Conservation (phyloP, 768 basidiomycete genomes). For the Pleurotus giganteus region DNA sequence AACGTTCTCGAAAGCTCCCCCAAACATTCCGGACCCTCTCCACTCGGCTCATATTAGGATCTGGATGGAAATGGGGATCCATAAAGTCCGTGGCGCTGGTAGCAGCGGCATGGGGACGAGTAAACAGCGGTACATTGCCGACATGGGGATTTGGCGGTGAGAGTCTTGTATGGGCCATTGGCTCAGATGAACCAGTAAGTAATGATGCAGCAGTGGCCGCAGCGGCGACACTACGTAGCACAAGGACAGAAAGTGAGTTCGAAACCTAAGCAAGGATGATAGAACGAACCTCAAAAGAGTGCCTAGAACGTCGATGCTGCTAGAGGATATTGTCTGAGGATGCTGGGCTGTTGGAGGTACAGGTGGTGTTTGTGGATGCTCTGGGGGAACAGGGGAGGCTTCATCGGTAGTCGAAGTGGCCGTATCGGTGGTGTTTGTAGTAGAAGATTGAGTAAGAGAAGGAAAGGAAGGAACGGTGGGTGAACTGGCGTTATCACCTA, state of each 20-base stretch:
- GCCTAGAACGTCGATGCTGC: constrained; percentile 79
- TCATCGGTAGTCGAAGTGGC: constrained; percentile 12
- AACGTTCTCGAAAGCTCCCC: constrained; percentile 65
- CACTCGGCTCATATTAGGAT: constrained; percentile 11
- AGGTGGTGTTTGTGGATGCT: neutral
- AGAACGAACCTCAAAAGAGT: constrained; percentile 70
- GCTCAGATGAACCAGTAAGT: constrained; percentile 68
- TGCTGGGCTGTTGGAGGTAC: neutral
- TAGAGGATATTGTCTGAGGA: constrained; percentile 52
- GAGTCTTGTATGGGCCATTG: constrained; percentile 58
- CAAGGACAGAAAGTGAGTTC: neutral
- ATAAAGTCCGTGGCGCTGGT: constrained; percentile 9
- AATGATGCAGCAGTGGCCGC: constrained; percentile 88
- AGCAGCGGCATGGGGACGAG: constrained; percentile 35
- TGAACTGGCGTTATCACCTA: constrained; percentile 5
- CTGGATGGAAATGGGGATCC: constrained; percentile 12
- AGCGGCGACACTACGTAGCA: constrained; percentile 67
- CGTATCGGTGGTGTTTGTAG: neutral
- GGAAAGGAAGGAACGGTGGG: constrained; percentile 6
- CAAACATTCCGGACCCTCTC: constrained; percentile 64
- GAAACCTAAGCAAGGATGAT: neutral
- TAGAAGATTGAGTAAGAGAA: neutral
- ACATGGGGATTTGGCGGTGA: constrained; percentile 30
- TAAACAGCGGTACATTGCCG: constrained; percentile 24
- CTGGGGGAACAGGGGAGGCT: neutral